Base-by-base conservation (phyloP, 2,329 filamentous ascomycete genomes). In the Trichocomaceae sp. region DNA sequence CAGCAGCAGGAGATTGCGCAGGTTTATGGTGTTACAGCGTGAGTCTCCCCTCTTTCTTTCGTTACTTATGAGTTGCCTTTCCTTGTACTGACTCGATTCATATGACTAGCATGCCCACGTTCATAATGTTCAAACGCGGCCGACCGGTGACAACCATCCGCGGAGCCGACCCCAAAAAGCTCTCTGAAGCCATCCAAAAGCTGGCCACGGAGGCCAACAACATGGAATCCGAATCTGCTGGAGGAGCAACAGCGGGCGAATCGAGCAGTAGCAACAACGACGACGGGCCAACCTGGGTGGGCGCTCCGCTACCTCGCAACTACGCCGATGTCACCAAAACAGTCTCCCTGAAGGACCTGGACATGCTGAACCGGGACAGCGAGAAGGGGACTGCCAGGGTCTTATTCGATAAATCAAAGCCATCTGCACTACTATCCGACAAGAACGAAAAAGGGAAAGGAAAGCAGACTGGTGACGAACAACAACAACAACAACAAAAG, bases 341-440 rank as follows among this genome's bases (percentile, higher is more conserved):
- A 67, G 81, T 96, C 48, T 90, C 97, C 64, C 67, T 85, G 23
- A 83, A 84, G 64, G 87, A 88, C 5, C 77, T 93, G 61, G 93
- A 99, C 69, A 79, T 97, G 53, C 76, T 97, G 65, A 99, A 99
- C 68, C 83, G 87, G 22, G 89, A 95, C 65, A 85, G 83, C 62
- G 84, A 88, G 44, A 83, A 85, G 59, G 90, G 88, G 8, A 78
- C 79, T 37, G 87, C 90, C 55, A 81, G 84, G 61, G 82, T 83
- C 8, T 77, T 97, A 17, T 90, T 97, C 67, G 83, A 85, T n/a
- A 61, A 64, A 4, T 74, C 77, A 55, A 83, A 86, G 71, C 91
- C 91, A 5, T 83, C 79, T 52, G 78, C 79, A 1, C 71, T 91
- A 54, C 66, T 61, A n/a, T 60, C 46, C 20, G 29, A 47, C 13